Base-by-base conservation (phyloP, 352 stramenopile genomes). In the Globisporangium irregulare region DNA sequence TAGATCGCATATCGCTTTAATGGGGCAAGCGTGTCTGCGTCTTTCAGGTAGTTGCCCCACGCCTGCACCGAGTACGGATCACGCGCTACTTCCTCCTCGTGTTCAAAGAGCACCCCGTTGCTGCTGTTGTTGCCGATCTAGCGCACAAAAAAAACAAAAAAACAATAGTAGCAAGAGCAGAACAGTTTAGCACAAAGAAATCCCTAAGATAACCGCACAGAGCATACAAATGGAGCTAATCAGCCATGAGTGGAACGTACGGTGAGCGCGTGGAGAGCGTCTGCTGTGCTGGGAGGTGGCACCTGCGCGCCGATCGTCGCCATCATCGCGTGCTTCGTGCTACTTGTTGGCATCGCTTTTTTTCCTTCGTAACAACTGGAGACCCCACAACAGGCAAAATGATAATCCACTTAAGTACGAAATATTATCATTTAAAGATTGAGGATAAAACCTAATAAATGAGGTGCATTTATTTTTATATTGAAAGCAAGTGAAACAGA, bases 61-160 rank as follows among this genome's bases (percentile, higher is more conserved):
- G 77, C 85, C 38, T 96, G 86, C 15, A 98, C 73, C 22, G 79
- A 80, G 76, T 90, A 97, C 57, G 93, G 92, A 66, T 97, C 86
- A 48, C 86, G 80, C 20, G 74, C 55, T 22, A 96, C 80, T 68
- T 93, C 88, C n/a, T 96, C 88, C 80, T 98, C 93, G 60, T 89
- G 77, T 51, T 93, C 86, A 56, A 84, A 57, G 32, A 69, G 55
- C 34, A 51, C 46, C 1, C 34, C 54, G 18, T 18, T 43, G 58
- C 48, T 53, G 55, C 25, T 53, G 22, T 34, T 46, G 54, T 18
- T 25, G 22, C 55, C 59, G 38, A 41, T 46, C 60, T 55, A 6
- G 2, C 29, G 57, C 1, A 55, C 12, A 32, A 48, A 20, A 32
- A 48, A 20, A 32, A 22, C 3, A 36, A 29, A 32, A 41, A 32